Conservation (phyloP, 495 filamentous ascomycete genomes). For the Hypomontagnella monticulosa region DNA sequence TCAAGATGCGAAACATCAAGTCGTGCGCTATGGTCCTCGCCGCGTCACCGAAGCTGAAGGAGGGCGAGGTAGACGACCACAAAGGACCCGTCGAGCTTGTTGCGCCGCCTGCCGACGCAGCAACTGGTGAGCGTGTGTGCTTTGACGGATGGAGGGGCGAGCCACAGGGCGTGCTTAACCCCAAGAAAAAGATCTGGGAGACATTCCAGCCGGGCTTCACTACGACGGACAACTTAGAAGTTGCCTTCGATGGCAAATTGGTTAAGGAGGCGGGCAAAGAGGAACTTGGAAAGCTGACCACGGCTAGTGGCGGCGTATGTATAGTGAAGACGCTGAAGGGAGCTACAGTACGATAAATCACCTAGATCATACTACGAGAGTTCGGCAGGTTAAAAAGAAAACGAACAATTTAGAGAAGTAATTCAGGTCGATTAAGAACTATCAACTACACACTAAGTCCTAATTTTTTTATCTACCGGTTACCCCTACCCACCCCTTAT, state of each 20-base stretch:
- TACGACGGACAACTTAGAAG: constrained; percentile 80
- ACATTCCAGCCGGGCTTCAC: constrained; percentile 93
- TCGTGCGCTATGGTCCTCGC: constrained; percentile 95
- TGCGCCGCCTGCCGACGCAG: constrained; percentile 78
- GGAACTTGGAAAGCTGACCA: constrained; percentile 73
- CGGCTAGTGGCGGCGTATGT: constrained; percentile 75
- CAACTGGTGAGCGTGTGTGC: constrained; percentile 84
- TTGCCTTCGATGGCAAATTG: constrained; percentile 63
- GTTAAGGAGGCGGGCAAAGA: constrained; percentile 67
- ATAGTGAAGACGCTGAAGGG: constrained; percentile 76
- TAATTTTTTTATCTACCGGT: neutral
- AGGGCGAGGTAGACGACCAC: constrained; percentile 85
- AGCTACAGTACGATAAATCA: constrained; percentile 72
- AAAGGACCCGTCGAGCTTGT: constrained; percentile 93
- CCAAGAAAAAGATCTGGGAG: constrained; percentile 99
- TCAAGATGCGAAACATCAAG: constrained; percentile 98
- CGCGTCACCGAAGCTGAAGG: constrained; percentile 80
- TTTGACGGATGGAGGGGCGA: constrained; percentile 95
- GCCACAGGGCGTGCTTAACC: constrained; percentile 92
- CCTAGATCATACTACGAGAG: constrained; percentile 3
- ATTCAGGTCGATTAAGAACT: constrained; percentile 20
- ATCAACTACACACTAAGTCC: constrained; percentile 4
- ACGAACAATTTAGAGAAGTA: constrained; percentile 15
- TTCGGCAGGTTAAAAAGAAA: constrained; percentile 5
- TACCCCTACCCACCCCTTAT: constrained; percentile 1